Evolutionary conservation across 2,329 filamentous ascomycete genomes (phyloP).

Genomic region (Nakataea oryzae): DNA sequence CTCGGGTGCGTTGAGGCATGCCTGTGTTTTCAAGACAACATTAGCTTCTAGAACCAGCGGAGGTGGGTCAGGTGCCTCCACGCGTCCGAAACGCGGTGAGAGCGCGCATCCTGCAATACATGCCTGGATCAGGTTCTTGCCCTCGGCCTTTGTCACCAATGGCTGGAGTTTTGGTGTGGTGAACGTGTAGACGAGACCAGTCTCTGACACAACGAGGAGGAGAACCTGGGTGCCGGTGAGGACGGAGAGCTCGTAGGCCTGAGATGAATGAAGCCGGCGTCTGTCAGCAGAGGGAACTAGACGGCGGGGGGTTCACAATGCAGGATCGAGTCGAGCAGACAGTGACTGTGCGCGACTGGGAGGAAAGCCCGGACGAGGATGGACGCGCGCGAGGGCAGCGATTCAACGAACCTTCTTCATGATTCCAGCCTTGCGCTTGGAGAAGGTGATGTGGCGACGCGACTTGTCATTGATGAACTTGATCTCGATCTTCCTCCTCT

Average conservation of each 20-base stretch:
- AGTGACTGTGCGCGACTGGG: neutral
- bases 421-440: conserved; percentile 98
- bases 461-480: conserved; percentile 99
- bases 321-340: neutral
- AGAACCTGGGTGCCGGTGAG: conserved; percentile 96
- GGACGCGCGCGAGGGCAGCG: neutral
- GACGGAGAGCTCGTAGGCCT: conserved; percentile 94
- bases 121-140: conserved; percentile 99
- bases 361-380: neutral
- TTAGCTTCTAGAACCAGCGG: neutral
- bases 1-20: conserved; percentile 93
- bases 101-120: conserved; percentile 19
- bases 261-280: conserved; percentile 5
- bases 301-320: neutral
- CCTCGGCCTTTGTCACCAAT: conserved; percentile 94
- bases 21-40: conserved; percentile 40
- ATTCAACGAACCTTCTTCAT: conserved; percentile 95
- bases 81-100: conserved; percentile 12
- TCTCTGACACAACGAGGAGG: conserved; percentile 92
- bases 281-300: conserved; percentile 5
- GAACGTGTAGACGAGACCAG: conserved; percentile 94
- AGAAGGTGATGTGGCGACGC: conserved; percentile 98
- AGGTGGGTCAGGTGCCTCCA: conserved; percentile 5
- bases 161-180: conserved; percentile 97
- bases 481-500: conserved; percentile 99